Evolutionary conservation across 179 eudicot genomes (phyloP), one percentile per base, ranked within the genome.

Genomic region (Nepenthes alata): DNA sequence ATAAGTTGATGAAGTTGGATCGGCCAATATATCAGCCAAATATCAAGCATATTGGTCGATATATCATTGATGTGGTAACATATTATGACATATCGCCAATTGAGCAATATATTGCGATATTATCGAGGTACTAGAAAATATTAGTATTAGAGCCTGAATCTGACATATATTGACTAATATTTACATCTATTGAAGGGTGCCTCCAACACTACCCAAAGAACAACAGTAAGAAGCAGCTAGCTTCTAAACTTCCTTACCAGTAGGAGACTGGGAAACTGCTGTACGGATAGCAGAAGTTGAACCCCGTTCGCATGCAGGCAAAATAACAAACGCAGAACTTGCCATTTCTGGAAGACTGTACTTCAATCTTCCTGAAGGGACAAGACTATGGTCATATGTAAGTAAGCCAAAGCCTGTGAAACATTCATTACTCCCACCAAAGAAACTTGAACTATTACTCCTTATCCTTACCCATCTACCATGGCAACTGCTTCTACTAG

Each of bases 391-490:
- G 74, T 93, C 88, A 69, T 81, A 83, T 58, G 74, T 76, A 54
- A 93, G 86, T 14, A 86, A 83, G 41, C 83, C 85, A 68, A 93
- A 72, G 59, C 74, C 85, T 4, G 15, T 13, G 35, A 73, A 73
- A 74, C 70, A 74, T 64, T 74, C 64, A 52, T 70, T 39, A 53
- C 72, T 69, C 57, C 77, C 74, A 69, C 74, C 77, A 65, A 68
- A 63, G 62, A 69, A 74, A 73, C 73, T 75, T 71, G 74, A 15
- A 66, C 66, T 63, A 64, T 84, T 25, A 25, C 25, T 81, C 66
- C 76, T 77, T 58, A 90, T 83, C 76, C 77, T 93, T 37, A 68
- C 83, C 95, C 98, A 93, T 85, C 80, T 85, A 70, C 97, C 89
- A 55, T 76, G 93, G 74, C 97, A 89, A 58, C 70, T 62, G 59